Percentiles rank a stretch among this genome's conserved stretches.
Conservation (phyloP, 768 basidiomycete genomes). For the Boletus rubescentipes region DNA sequence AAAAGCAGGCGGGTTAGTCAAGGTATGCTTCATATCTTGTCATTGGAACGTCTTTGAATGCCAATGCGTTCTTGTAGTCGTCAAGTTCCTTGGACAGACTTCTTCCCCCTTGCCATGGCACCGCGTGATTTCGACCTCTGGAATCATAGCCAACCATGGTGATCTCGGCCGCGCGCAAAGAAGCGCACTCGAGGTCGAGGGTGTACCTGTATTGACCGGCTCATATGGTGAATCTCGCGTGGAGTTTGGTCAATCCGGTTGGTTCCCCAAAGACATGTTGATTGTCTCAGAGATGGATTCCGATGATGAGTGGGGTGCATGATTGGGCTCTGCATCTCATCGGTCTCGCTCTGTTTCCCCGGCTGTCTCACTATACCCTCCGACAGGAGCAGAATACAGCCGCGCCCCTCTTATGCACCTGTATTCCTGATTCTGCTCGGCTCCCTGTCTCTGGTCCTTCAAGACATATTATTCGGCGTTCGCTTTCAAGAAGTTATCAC, state of each 20-base stretch:
- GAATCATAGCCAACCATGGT: constrained; percentile 70
- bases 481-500: too few species aligned
- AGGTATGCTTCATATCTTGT: constrained; percentile 41
- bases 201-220: constrained; percentile 60
- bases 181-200: constrained; percentile 70
- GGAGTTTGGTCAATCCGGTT: constrained; percentile 53
- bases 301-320: constrained; percentile 26
- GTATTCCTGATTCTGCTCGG: too few species aligned
- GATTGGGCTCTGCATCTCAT: background rate
- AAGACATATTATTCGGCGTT: too few species aligned
- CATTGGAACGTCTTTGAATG: background rate
- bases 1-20: constrained; percentile 81
- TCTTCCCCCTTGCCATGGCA: constrained; percentile 76
- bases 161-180: constrained; percentile 68
- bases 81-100: constrained; percentile 63
- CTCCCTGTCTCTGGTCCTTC: too few species aligned
- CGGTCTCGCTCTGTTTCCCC: too few species aligned
- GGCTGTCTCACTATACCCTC: background rate
- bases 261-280: constrained; percentile 50
- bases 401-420: too few species aligned
- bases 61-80: constrained; percentile 42
- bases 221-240: constrained; percentile 57
- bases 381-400: too few species aligned
- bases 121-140: constrained; percentile 66
- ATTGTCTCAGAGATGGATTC: constrained; percentile 10